Evolutionary conservation across 2,329 filamentous ascomycete species (phyloP).

Genomic region (Xylariaceae sp.): DNA sequence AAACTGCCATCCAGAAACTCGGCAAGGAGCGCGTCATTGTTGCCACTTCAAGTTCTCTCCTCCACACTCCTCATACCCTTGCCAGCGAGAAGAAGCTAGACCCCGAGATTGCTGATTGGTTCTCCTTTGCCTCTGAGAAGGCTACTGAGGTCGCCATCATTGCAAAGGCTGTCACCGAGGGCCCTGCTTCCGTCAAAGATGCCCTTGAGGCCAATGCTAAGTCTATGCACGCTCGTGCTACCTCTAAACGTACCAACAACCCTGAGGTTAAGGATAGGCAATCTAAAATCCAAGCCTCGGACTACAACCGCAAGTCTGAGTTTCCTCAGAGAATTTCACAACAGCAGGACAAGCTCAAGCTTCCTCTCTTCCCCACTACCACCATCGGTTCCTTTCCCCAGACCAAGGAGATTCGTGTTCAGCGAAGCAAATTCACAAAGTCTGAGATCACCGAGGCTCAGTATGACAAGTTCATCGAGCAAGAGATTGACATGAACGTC

Average conservation of each 20-base stretch:
- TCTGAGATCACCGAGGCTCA: slow-evolving; percentile 88
- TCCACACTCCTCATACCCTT: slow-evolving; percentile 98
- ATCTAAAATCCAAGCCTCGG: slow-evolving; percentile 78
- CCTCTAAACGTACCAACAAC: slow-evolving; percentile 95
- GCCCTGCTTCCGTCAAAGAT: slow-evolving; percentile 82
- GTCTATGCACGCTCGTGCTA: slow-evolving; percentile 87
- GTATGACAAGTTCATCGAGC: slow-evolving; percentile 99
- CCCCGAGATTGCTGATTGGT: slow-evolving; percentile 93
- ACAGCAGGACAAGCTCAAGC: slow-evolving; percentile 90
- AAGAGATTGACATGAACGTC: slow-evolving; percentile 95
- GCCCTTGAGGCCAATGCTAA: slow-evolving; percentile 97
- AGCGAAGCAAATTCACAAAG: slow-evolving; percentile 99
- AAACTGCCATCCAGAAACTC: slow-evolving; percentile 89
- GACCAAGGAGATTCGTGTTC: slow-evolving; percentile 96
- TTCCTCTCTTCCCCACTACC: slow-evolving; percentile 97
- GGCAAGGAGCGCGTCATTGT: slow-evolving; percentile 98
- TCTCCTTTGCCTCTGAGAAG: slow-evolving; percentile 98
- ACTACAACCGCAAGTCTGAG: slow-evolving; percentile 91
- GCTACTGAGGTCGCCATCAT: slow-evolving; percentile 87
- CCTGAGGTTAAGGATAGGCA: slow-evolving; percentile 96
- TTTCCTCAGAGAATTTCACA: slow-evolving; percentile 85
- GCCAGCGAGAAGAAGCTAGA: slow-evolving; percentile 99
- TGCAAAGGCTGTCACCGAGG: slow-evolving; percentile 95
- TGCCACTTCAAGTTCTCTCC: slow-evolving; percentile 94
- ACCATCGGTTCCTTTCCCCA: slow-evolving; percentile 99